Evolutionary conservation across 176 grass and related monocot genomes (phyloP).

Genomic region (Phoenix dactylifera): DNA sequence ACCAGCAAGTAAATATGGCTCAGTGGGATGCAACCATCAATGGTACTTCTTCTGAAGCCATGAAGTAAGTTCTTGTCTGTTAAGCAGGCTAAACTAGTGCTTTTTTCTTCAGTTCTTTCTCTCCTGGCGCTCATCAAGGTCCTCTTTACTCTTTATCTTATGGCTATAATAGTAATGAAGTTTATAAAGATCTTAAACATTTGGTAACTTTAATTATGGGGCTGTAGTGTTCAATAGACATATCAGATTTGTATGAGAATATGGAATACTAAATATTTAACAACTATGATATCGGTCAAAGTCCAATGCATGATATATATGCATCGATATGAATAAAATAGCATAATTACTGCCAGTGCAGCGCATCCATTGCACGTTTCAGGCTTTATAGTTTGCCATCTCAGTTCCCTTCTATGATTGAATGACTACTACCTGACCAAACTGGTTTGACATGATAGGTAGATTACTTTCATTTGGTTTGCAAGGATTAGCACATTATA

Average conservation of each 20-base stretch:
- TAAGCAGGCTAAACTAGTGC: not conserved
- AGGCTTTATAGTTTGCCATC: too few relatives aligned
- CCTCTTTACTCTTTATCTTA: too few relatives aligned
- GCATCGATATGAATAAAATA: too few relatives aligned
- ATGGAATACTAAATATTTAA: not conserved
- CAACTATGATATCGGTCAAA: too few relatives aligned
- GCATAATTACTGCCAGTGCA: too few relatives aligned
- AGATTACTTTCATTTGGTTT: constrained; percentile 12
- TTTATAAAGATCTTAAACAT: too few relatives aligned
- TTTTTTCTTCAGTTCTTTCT: not conserved
- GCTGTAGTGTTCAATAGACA: too few relatives aligned
- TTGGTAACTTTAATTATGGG: too few relatives aligned
- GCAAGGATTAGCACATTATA: constrained; percentile 19
- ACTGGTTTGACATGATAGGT: not conserved
- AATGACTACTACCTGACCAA: not conserved
- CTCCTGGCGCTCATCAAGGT: not conserved
- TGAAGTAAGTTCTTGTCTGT: constrained; percentile 37
- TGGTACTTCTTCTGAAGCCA: constrained; percentile 35
- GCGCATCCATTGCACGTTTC: too few relatives aligned
- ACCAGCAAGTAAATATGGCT: constrained; percentile 61
- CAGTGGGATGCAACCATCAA: constrained; percentile 32
- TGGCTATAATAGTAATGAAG: too few relatives aligned
- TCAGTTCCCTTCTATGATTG: too few relatives aligned
- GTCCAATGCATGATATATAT: too few relatives aligned
- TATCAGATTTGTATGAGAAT: not conserved